These are phyloP conservation scores for Neurospora intermedia DNA, from an alignment of 495 filamentous ascomycete species.

Conservation along the genomic window DNA sequence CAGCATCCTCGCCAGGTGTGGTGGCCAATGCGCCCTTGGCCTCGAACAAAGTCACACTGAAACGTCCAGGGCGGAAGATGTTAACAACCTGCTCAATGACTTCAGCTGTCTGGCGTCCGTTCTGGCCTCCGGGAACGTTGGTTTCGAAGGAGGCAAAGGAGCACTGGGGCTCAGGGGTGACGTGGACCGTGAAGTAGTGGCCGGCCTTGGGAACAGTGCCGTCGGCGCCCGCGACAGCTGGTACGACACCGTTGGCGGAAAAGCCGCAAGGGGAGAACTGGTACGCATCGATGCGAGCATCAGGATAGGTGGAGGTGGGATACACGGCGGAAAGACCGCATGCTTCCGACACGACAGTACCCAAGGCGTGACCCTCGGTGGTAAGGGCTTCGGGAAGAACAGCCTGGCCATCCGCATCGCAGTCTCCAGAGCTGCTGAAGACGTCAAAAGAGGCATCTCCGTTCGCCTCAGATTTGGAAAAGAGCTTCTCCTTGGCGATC, in stretches of 20 bases:
- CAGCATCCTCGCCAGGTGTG: slow-evolving; percentile 27
- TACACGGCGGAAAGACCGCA: slow-evolving; percentile 90
- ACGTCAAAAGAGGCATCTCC: slow-evolving; percentile 59
- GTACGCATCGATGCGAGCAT: slow-evolving; percentile 91
- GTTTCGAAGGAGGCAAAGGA: slow-evolving; percentile 99
- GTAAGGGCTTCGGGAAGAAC: slow-evolving; percentile 60
- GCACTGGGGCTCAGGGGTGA: slow-evolving; percentile 94
- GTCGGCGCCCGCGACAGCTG: slow-evolving; percentile 32
- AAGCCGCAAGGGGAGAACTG: slow-evolving; percentile 96
- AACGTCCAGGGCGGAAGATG: slow-evolving; percentile 93
- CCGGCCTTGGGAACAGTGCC: slow-evolving; percentile 42
- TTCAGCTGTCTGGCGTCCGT: slow-evolving; percentile 77
- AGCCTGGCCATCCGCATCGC: slow-evolving; percentile 32
- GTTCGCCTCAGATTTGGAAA: slow-evolving; percentile 41
- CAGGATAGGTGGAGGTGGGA: slow-evolving; percentile 73
- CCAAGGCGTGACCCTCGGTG: slow-evolving; percentile 89
- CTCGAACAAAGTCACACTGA: slow-evolving; percentile 96
- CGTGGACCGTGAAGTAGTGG: slow-evolving; percentile 98
- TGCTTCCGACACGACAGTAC: slow-evolving; percentile 81
- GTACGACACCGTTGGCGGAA: slow-evolving; percentile 94
- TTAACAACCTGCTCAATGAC: slow-evolving; percentile 86
- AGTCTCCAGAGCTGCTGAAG: slow-evolving; percentile 59
- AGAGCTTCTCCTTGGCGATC: slow-evolving; percentile 71
- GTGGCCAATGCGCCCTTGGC: slow-evolving; percentile 49
- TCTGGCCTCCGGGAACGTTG: slow-evolving; percentile 87